phyloP scores from a whole-genome alignment of 1,284 basidiomycete genomes.

The Stereum hirsutum region DNA sequence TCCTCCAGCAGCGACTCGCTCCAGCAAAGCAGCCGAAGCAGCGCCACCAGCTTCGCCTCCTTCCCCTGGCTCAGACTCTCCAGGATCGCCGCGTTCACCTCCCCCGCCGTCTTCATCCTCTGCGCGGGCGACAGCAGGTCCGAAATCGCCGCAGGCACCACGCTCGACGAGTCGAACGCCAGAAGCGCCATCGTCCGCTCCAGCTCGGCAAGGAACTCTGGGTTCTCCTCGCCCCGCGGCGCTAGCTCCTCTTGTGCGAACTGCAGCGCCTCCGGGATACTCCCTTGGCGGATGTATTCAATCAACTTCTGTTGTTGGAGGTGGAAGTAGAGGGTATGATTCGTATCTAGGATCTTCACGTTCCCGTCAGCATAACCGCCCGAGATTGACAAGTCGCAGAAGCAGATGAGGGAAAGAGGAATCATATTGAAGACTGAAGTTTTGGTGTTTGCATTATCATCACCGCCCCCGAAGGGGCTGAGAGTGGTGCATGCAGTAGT shows the following conservation, averaged over 20 bases:
- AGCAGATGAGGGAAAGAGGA: slow-evolving; percentile 16
- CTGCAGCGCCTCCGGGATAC: slow-evolving; percentile 70
- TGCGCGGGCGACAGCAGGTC: slow-evolving; percentile 82
- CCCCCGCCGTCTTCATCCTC: slow-evolving; percentile 85
- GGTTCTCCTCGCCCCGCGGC: slow-evolving; percentile 90
- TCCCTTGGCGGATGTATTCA: slow-evolving; percentile 84
- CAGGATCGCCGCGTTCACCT: slow-evolving; percentile 93
- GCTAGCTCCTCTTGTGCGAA: slow-evolving; percentile 94
- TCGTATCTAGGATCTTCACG: slow-evolving; percentile 86
- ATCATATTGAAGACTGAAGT: slow-evolving; percentile 95
- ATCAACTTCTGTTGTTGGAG: slow-evolving; percentile 93
- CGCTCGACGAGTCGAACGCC: slow-evolving; percentile 73
- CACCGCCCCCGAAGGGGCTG: slow-evolving; percentile 66
- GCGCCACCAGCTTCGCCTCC: slow-evolving; percentile 83
- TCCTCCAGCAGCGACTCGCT: slow-evolving; percentile 78
- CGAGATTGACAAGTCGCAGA: slow-evolving; percentile 5
- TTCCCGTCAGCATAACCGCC: slow-evolving; percentile 11
- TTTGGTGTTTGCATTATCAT: slow-evolving; percentile 64
- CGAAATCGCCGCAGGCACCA: slow-evolving; percentile 57
- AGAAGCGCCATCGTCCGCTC: slow-evolving; percentile 94
- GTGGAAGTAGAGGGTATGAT: slow-evolving; percentile 85
- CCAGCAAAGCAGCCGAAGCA: slow-evolving; percentile 83
- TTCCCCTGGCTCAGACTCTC: slow-evolving; percentile 87
- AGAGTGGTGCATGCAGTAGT: slow-evolving; percentile 99
- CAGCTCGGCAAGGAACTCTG: slow-evolving; percentile 86